A percentile compares a stretch with the other conserved stretches of the same genome.
phyloP scores from a whole-genome alignment of 345 rosid species.

The Hibiscus mutabilis region DNA sequence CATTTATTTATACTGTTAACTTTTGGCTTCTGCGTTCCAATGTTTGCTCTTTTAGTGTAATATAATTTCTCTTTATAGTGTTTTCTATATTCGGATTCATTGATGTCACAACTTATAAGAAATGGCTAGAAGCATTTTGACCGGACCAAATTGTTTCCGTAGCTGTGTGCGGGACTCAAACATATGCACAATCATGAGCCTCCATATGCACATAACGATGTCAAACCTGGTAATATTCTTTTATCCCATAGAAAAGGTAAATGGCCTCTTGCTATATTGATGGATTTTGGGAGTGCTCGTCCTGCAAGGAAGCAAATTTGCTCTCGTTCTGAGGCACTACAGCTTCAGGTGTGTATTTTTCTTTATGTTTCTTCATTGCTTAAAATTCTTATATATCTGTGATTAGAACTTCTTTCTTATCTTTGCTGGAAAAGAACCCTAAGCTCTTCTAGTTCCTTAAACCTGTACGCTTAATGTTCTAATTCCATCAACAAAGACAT shows the following conservation, averaged over 20 bases:
- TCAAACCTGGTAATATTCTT: too few relatives aligned
- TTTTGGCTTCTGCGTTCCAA: neutral
- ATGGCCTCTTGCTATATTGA: too few relatives aligned
- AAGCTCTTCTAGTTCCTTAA: neutral
- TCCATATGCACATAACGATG: too few relatives aligned
- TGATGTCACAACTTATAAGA: neutral
- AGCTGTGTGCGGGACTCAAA: too few relatives aligned
- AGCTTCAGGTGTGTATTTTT: too few relatives aligned
- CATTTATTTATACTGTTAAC: neutral
- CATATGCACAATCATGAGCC: too few relatives aligned
- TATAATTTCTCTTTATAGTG: neutral
- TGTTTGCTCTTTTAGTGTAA: neutral
- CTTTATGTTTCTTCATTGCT: neutral
- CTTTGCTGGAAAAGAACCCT: neutral
- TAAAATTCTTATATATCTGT: neutral
- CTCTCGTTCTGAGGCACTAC: too few relatives aligned
- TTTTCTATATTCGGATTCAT: neutral
- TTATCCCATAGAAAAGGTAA: too few relatives aligned
- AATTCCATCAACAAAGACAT: neutral
- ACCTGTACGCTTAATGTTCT: neutral
- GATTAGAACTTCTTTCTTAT: neutral
- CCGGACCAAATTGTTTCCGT: too few relatives aligned
- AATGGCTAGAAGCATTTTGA: too few relatives aligned
- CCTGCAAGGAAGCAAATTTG: too few relatives aligned
- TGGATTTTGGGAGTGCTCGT: too few relatives aligned